Conservation (phyloP, 768 basidiomycete species). For the Agrocybe praecox region DNA sequence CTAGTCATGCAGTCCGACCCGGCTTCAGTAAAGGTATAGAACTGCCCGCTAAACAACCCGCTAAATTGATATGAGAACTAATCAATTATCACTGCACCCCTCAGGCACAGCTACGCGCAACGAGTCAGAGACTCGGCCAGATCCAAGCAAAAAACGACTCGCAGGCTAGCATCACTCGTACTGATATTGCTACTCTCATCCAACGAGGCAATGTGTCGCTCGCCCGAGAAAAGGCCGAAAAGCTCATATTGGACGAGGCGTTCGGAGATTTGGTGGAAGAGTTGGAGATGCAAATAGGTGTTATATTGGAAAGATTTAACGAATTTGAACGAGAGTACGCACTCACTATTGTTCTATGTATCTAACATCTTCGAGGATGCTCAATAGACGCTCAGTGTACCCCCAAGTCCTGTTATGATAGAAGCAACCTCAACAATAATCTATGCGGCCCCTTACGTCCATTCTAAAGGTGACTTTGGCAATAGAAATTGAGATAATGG, state of each 20-base stretch:
- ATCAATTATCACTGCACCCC: not conserved
- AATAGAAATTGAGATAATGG: no score
- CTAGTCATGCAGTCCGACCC: slow-evolving; percentile 34
- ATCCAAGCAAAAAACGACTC: slow-evolving; percentile 72
- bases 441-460: slow-evolving; percentile 55
- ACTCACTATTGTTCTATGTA: not conserved
- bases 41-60: slow-evolving; percentile 5
- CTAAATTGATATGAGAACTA: not conserved
- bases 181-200: slow-evolving; percentile 69
- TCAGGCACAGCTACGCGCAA: slow-evolving; percentile 63
- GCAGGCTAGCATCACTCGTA: slow-evolving; percentile 59
- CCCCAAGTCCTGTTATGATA: slow-evolving; percentile 47
- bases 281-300: slow-evolving; percentile 68
- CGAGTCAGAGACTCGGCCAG: slow-evolving; percentile 68
- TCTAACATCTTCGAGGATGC: not conserved
- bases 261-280: slow-evolving; percentile 64
- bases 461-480: slow-evolving; percentile 53
- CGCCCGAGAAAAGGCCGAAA: slow-evolving; percentile 75
- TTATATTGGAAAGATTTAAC: slow-evolving; percentile 56
- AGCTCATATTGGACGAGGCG: slow-evolving; percentile 62
- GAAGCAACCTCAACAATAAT: slow-evolving; percentile 75
- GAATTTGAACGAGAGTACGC: slow-evolving; percentile 57
- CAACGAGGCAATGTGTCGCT: slow-evolving; percentile 60
- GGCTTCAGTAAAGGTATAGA: slow-evolving; percentile 40
- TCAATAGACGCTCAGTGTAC: not conserved